Evolutionary conservation across 1,284 basidiomycete species (phyloP).

Genomic region (Ceratobasidium sp.): DNA sequence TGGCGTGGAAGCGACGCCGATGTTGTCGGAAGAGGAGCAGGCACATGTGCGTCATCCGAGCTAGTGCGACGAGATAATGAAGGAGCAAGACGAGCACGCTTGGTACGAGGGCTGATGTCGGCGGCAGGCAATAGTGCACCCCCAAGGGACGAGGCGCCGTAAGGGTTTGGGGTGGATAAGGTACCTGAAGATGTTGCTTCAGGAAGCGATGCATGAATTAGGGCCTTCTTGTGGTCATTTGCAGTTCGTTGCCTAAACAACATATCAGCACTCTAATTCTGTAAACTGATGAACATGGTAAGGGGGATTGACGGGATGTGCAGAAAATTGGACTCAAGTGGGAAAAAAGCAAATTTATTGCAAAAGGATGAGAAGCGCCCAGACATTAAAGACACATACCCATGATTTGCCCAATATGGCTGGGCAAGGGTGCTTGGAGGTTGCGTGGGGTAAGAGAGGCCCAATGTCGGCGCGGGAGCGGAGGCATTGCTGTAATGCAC

Average conservation of each 20-base stretch:
- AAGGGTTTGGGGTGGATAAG: conserved; percentile 18
- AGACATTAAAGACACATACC: conserved; percentile 43
- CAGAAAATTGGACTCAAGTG: conserved; percentile 11
- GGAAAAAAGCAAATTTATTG: conserved; percentile 41
- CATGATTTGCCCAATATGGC: conserved; percentile 46
- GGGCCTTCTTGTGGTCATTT: conserved; percentile 11
- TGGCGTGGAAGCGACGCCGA: conserved; percentile 35
- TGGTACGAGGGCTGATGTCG: conserved; percentile 24
- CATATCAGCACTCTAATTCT: neutral
- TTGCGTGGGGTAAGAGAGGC: conserved; percentile 24
- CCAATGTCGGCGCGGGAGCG: conserved; percentile 19
- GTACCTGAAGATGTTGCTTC: conserved; percentile 18
- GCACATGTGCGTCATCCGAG: neutral
- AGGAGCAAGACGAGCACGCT: conserved; percentile 37
- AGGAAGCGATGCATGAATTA: conserved; percentile 8
- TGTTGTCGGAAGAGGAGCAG: conserved; percentile 35
- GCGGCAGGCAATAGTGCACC: conserved; percentile 3
- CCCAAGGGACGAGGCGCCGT: conserved; percentile 14
- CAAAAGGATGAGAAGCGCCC: conserved; percentile 38
- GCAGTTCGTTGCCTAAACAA: conserved; percentile 26
- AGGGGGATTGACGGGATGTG: conserved; percentile 7
- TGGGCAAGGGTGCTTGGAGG: conserved; percentile 39
- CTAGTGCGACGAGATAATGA: conserved; percentile 10
- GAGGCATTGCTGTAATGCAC: conserved; percentile 28
- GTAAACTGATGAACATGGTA: neutral